phyloP scores from a whole-genome alignment of 805 yeast genomes.

The Candida easanensis region DNA sequence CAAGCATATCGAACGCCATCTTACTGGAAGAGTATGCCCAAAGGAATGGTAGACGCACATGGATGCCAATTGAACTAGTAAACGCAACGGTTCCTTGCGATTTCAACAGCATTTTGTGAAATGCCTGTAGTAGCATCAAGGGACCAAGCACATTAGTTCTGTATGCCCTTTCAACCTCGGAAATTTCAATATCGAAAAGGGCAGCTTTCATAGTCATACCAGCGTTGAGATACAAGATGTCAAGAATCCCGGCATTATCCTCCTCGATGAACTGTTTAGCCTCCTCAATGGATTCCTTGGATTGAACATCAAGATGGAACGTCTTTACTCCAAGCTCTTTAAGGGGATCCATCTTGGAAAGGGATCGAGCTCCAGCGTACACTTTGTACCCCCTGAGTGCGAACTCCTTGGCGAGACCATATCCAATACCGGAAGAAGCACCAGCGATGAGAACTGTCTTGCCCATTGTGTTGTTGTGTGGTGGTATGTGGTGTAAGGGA shows the following conservation, averaged over 20 bases:
- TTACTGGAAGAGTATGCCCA: conserved; percentile 36
- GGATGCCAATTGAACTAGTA: conserved; percentile 35
- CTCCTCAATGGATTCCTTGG: conserved; percentile 27
- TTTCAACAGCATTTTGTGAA: conserved; percentile 31
- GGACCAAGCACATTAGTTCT: conserved; percentile 41
- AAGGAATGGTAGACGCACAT: conserved; percentile 34
- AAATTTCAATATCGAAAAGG: conserved; percentile 33
- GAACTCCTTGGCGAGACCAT: conserved; percentile 42
- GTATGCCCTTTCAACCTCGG: conserved; percentile 17
- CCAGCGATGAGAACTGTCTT: conserved; percentile 54
- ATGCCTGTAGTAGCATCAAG: conserved; percentile 33
- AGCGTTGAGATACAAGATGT: conserved; percentile 41
- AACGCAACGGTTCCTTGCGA: conserved; percentile 37
- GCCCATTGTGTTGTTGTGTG: not conserved
- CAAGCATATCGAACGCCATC: conserved; percentile 38
- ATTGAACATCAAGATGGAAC: conserved; percentile 36
- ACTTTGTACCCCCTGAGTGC: conserved; percentile 39
- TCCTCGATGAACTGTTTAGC: conserved; percentile 26
- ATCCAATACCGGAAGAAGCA: conserved; percentile 60
- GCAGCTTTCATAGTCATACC: conserved; percentile 30
- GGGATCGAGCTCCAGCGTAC: conserved; percentile 34
- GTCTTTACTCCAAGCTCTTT: conserved; percentile 31
- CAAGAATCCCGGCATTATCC: conserved; percentile 33
- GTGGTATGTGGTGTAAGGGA: too few species aligned
- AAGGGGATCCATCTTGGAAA: conserved; percentile 30